Base-by-base conservation (phyloP, 2,329 filamentous ascomycete species). In the Nemania sp. region DNA sequence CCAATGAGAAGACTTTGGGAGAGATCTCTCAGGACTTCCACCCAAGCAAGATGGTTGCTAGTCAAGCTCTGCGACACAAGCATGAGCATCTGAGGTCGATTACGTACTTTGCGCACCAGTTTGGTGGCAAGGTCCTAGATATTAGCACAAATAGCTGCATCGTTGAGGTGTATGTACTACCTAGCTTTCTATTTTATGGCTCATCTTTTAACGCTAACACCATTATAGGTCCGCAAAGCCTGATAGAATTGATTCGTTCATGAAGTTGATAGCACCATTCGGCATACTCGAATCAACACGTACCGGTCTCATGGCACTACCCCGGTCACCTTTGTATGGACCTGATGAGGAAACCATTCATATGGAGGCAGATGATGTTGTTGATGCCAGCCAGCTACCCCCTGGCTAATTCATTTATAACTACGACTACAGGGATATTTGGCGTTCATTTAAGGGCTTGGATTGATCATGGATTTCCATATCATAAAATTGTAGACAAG, bases 121-220 rank as follows among this genome's bases (percentile, higher is more conserved):
- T 99, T 77, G 94, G 94, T 65, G 96, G 96, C 72, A 99, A 99
- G 84, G 93, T 99, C 27, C 82, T 99, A 75, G 96, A 99, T 81
- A 98, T 99, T 76, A 97, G 94, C 85, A 98, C 93, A 61, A 98
- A 93, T 82, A 98, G 97, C 84, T 98, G 96, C 83, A 98, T 98
- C 80, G 94, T 99, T 68, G 96, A 99, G 82, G 82, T 99, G 93
- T 95, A 88, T 87, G 92, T 88, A 29, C 27, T 51, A 11, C 22
- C 20, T 38, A 11, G 26, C 8, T 8, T 20, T 27, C n/a, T 35
- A 18, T 47, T 35, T 60, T 38, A 13, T 52, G 27, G 15, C 2
- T 11, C 7, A 49, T 41, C 55, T 53, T n/a, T 53, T 10, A 57
- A 68, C 54, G 62, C 67, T 78, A 62, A 81, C 72, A 62, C 38